Evolutionary conservation across 768 basidiomycete genomes (phyloP).

Genomic region (Dentipellis fragilis): DNA sequence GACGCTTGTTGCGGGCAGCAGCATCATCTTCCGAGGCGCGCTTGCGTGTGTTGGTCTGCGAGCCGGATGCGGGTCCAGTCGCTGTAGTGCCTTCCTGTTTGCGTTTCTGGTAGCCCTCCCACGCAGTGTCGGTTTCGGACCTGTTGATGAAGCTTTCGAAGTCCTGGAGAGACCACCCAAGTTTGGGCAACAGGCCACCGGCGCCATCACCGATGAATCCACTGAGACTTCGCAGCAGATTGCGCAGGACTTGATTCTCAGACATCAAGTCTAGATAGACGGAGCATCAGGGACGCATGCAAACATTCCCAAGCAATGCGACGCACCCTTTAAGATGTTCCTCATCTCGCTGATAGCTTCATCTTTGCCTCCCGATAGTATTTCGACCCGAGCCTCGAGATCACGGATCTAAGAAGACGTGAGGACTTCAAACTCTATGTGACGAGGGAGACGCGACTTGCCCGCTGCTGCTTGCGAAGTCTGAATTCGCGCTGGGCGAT

Average conservation of each 20-base stretch:
- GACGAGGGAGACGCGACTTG: constrained; percentile 18
- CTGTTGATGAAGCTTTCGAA: constrained; percentile 78
- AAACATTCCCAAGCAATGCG: background rate
- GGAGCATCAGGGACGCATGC: background rate
- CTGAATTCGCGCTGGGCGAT: constrained; percentile 93
- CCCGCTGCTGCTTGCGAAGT: constrained; percentile 82
- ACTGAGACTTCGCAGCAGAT: constrained; percentile 64
- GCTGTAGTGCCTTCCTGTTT: constrained; percentile 33
- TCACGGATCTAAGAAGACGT: constrained; percentile 65
- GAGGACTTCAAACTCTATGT: too few species aligned
- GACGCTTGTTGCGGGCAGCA: constrained; percentile 37
- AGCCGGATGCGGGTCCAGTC: constrained; percentile 11
- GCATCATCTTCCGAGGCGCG: constrained; percentile 45
- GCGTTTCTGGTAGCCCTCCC: constrained; percentile 76
- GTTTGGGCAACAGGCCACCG: constrained; percentile 64
- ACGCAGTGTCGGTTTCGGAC: constrained; percentile 88
- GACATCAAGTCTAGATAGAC: constrained; percentile 61
- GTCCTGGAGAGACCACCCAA: constrained; percentile 70
- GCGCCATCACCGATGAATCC: constrained; percentile 83
- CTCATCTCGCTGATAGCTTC: constrained; percentile 78
- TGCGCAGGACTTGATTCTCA: constrained; percentile 80
- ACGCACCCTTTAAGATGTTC: constrained; percentile 65
- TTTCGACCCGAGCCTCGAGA: constrained; percentile 90
- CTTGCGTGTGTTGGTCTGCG: constrained; percentile 31
- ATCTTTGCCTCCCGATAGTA: constrained; percentile 87